Base-by-base conservation (phyloP, 2,329 filamentous ascomycete genomes). In the Remersonia thermophila region DNA sequence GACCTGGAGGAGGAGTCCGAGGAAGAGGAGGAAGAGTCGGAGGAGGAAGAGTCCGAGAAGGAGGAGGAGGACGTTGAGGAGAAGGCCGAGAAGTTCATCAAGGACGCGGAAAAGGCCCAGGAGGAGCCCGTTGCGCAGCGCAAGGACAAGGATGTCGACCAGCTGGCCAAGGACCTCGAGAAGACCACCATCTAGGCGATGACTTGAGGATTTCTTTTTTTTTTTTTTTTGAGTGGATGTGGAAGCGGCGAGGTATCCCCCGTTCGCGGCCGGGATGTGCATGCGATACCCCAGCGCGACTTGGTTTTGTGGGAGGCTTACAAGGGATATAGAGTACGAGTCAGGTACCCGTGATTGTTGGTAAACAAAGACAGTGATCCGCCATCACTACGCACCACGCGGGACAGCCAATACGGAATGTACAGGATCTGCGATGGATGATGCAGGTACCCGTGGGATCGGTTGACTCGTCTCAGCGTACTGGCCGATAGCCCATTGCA, bases 1-100 rank as follows among this genome's bases (percentile, higher is more conserved):
- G 87, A 95, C 48, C 74, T 95, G 2, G 83, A 89, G 49, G 83
- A 85, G 40, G 78, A 83, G 8, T 72, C 75, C 10, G 74, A 72
- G 38, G 79, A 74, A 1, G 77, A 83, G 4, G 76, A 79, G 16
- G 79, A 78, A 10, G 77, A 77, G 11, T 71, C 75, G 16, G 76
- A 77, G 6, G 77, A 76, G 6, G 77, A 77, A 1, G 78, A 80
- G 6, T 79, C 80, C 13, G 77, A 82, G 2, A 76, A 80, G 34
- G 74, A 69, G 32, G 62, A 65, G 28, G 61, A 66, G 15, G 66
- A 74, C 48, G 59, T 67, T 15, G 67, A 80, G 55, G 74, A 78
- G 54, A 66, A 77, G 41, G 73, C 77, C 29, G 78, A 85, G 62
- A 82, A 79, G 57, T 60, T 77, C 27, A 53, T 80, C 48, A 72